These are phyloP conservation scores for Solanum rostratum DNA, from an alignment of 257 asterid genomes.

Conservation along the genomic window DNA sequence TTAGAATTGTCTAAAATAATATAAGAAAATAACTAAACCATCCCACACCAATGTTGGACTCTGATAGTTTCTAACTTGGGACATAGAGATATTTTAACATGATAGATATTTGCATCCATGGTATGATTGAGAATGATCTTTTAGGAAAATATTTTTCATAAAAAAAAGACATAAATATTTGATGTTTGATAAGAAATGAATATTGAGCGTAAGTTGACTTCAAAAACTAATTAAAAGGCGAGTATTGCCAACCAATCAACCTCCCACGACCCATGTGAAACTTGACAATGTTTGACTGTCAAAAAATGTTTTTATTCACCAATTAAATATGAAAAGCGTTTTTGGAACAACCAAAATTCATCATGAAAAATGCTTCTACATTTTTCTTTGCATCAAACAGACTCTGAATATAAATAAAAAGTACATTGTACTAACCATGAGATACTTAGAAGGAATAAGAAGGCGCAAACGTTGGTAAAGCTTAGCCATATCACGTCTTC, in stretches of 20 bases:
- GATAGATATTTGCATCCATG: background rate
- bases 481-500: constrained; percentile 1
- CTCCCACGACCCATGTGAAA: background rate
- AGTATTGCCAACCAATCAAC: background rate
- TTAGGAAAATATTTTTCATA: too few species aligned
- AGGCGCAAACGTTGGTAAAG: background rate
- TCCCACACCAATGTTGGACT: background rate
- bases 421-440: background rate
- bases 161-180: too few species aligned
- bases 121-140: background rate
- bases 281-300: background rate
- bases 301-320: background rate
- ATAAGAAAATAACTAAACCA: background rate
- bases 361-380: background rate
- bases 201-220: background rate
- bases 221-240: background rate
- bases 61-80: background rate
- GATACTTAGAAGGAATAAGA: background rate
- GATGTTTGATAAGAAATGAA: background rate
- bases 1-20: background rate
- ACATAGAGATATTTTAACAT: background rate
- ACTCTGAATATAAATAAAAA: background rate
- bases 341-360: too few species aligned
- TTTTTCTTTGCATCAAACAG: background rate
- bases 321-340: background rate